These are phyloP conservation scores for Capsella rubella DNA, from an alignment of 441 rosid species.

Conservation along the genomic window DNA sequence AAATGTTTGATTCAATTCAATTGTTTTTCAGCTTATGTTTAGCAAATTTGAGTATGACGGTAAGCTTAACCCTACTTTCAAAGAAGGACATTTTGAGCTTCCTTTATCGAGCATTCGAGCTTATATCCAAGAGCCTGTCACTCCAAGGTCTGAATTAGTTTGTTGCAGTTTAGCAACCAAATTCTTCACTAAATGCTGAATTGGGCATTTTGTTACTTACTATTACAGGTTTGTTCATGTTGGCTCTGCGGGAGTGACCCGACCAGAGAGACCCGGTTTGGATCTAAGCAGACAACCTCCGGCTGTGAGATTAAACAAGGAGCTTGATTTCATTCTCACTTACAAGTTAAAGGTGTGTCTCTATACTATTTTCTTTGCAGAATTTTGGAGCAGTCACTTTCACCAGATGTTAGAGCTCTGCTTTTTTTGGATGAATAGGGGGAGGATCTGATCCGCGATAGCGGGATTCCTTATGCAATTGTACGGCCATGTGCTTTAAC, in stretches of 20 bases:
- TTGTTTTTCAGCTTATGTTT: constrained; percentile 79
- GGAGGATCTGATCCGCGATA: constrained; percentile 83
- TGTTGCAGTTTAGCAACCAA: not conserved
- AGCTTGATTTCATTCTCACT: constrained; percentile 80
- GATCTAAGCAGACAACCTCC: constrained; percentile 94
- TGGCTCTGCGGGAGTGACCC: constrained; percentile 90
- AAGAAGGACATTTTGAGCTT: constrained; percentile 85
- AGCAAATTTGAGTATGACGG: constrained; percentile 97
- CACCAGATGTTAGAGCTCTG: not conserved
- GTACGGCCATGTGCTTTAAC: constrained; percentile 93
- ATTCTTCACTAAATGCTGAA: not conserved
- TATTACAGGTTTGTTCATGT: constrained; percentile 84
- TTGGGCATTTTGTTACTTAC: not conserved
- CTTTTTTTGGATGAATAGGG: constrained; percentile 51
- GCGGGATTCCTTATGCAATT: constrained; percentile 85
- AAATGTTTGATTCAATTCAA: not conserved
- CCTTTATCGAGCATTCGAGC: constrained; percentile 72
- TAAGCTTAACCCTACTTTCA: constrained; percentile 81
- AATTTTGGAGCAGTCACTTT: not conserved
- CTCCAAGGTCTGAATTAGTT: constrained; percentile 63
- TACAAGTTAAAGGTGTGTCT: constrained; percentile 80
- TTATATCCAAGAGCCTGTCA: constrained; percentile 72
- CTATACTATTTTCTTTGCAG: not conserved
- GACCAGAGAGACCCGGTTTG: constrained; percentile 93
- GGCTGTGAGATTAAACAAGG: constrained; percentile 94